phyloP scores from a whole-genome alignment of 2,329 filamentous ascomycete genomes.

The Fusarium sp. region DNA sequence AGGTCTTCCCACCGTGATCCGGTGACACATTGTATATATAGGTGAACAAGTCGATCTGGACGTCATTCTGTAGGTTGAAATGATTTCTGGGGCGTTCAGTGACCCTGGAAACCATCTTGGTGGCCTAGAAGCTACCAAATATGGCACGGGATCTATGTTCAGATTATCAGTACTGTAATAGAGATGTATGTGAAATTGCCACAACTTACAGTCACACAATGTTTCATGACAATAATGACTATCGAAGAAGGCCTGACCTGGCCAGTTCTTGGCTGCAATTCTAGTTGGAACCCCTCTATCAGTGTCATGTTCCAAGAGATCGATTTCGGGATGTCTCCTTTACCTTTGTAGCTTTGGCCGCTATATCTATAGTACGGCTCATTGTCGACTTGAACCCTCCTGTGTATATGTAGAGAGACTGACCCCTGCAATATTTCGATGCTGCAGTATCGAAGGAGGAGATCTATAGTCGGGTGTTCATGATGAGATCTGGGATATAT shows the following conservation, averaged over 20 bases:
- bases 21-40: not conserved
- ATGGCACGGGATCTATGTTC: no score
- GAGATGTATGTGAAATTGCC: no score
- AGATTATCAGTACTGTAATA: no score
- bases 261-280: not conserved
- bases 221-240: no score
- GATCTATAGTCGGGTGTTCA: not conserved
- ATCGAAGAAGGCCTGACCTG: no score
- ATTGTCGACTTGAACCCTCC: not conserved
- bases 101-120: not conserved
- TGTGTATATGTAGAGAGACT: not conserved
- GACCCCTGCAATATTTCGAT: not conserved
- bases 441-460: not conserved
- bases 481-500: not conserved
- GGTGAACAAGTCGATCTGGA: not conserved
- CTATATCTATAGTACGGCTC: no score
- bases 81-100: not conserved
- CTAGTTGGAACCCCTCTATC: not conserved
- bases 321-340: not conserved
- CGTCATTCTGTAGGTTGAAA: not conserved
- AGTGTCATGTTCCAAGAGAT: not conserved
- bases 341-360: not conserved
- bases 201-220: no score
- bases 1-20: not conserved
- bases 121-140: no score